phyloP scores from a whole-genome alignment of 2,329 filamentous ascomycete species.

The Fusarium verticillioides region DNA sequence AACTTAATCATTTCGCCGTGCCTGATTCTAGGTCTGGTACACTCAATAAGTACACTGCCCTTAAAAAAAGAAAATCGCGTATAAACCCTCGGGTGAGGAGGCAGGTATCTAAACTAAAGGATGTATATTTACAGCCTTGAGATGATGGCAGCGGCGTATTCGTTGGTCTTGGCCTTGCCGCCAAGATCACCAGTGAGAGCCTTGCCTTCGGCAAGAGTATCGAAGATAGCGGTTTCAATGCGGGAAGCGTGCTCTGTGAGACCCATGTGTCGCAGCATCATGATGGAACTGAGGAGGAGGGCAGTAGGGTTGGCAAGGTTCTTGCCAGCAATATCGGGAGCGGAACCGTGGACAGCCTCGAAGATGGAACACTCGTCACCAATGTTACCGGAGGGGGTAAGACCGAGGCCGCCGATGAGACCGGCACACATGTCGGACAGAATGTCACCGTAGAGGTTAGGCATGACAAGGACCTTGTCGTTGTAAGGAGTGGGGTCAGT shows the following conservation, averaged over 20 bases:
- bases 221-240: slow-evolving; percentile 96
- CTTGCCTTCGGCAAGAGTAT: slow-evolving; percentile 96
- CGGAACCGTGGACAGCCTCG: slow-evolving; percentile 98
- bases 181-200: slow-evolving; percentile 94
- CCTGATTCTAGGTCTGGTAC: slow-evolving; percentile 47
- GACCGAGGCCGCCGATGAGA: slow-evolving; percentile 95
- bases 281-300: slow-evolving; percentile 93
- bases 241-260: slow-evolving; percentile 83
- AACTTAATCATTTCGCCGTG: slow-evolving; percentile 46
- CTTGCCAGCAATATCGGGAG: slow-evolving; percentile 96
- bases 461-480: slow-evolving; percentile 98
- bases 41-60: slow-evolving; percentile 47
- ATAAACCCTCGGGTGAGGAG: slow-evolving; percentile 29
- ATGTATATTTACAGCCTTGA: slow-evolving; percentile 63
- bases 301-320: slow-evolving; percentile 97
- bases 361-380: slow-evolving; percentile 99
- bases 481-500: slow-evolving; percentile 97
- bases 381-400: slow-evolving; percentile 98
- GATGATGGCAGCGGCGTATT: slow-evolving; percentile 95
- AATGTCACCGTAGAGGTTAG: slow-evolving; percentile 99
- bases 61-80: slow-evolving; percentile 39
- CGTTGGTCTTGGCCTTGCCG: slow-evolving; percentile 93
- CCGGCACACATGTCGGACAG: slow-evolving; percentile 99
- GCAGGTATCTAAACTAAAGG: slow-evolving; percentile 43
- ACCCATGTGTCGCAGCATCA: slow-evolving; percentile 99